Evolutionary conservation across 164 flowering plant genomes (phyloP).

Genomic region (Euptelea pleiosperma): DNA sequence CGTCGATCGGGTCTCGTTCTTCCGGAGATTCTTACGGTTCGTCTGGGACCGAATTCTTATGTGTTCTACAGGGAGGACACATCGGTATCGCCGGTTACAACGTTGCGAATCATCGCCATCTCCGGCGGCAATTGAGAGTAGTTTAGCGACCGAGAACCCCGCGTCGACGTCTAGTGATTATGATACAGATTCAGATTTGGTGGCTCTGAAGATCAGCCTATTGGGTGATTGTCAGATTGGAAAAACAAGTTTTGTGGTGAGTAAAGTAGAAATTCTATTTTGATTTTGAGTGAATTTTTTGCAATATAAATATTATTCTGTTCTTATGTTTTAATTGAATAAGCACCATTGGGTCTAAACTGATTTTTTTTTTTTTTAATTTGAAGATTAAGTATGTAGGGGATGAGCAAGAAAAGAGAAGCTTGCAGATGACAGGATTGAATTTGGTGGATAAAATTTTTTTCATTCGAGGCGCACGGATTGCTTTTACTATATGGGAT

Average conservation of each 20-base stretch:
- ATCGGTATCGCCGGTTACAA: slow-evolving; percentile 42
- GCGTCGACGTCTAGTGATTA: slow-evolving; percentile 23
- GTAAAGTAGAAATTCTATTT: too few species aligned
- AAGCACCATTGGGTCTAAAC: too few species aligned
- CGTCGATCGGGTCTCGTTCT: slow-evolving; percentile 31
- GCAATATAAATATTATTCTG: too few species aligned
- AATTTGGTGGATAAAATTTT: slow-evolving; percentile 73
- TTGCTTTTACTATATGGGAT: slow-evolving; percentile 86
- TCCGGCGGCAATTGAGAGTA: slow-evolving; percentile 15
- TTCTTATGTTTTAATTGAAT: too few species aligned
- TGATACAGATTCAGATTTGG: slow-evolving; percentile 68
- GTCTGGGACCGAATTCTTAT: slow-evolving; percentile 54
- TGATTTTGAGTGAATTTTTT: too few species aligned
- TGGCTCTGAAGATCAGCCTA: slow-evolving; percentile 70
- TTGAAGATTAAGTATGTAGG: slow-evolving; percentile 79
- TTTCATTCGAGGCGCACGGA: slow-evolving; percentile 58
- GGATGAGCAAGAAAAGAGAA: slow-evolving; percentile 52
- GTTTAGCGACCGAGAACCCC: slow-evolving; percentile 8
- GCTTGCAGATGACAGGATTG: slow-evolving; percentile 63
- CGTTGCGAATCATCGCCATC: slow-evolving; percentile 19
- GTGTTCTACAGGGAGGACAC: slow-evolving; percentile 48
- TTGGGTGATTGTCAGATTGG: slow-evolving; percentile 95
- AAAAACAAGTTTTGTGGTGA: slow-evolving; percentile 86
- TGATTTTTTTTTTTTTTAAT: background rate
- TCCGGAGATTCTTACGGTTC: slow-evolving; percentile 48